A percentile compares a stretch with the other conserved stretches of the same genome.
phyloP scores from a whole-genome alignment of 805 yeast species.

The Starmerella floricola region DNA sequence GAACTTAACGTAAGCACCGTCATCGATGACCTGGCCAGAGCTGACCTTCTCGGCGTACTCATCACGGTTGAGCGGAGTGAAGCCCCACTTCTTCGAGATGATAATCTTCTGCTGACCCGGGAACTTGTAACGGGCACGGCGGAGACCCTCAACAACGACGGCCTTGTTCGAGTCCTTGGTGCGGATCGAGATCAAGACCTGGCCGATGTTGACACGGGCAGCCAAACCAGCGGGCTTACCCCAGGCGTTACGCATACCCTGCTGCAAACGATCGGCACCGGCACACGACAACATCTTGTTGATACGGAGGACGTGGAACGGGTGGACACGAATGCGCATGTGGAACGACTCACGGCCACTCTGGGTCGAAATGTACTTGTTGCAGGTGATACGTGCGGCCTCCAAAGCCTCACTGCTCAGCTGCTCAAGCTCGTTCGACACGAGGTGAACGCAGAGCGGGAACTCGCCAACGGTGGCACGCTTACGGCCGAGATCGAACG shows the following conservation, averaged over 20 bases:
- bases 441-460: conserved; percentile 99
- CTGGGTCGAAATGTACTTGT: conserved; percentile 95
- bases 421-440: conserved; percentile 98
- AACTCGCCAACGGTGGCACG: conserved; percentile 98
- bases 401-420: conserved; percentile 98
- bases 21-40: conserved; percentile 97
- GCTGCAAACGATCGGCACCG: conserved; percentile 99
- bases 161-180: conserved; percentile 97
- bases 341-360: conserved; percentile 99
- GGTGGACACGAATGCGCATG: conserved; percentile 99
- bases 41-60: conserved; percentile 90
- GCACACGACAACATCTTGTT: conserved; percentile 99
- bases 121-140: conserved; percentile 99
- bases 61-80: conserved; percentile 97
- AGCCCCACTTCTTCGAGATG: conserved; percentile 99
- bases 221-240: conserved; percentile 99
- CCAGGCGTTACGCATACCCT: conserved; percentile 99
- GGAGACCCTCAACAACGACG: conserved; percentile 95
- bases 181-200: conserved; percentile 94
- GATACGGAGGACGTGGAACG: conserved; percentile 99
- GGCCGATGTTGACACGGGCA: conserved; percentile 98
- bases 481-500: conserved; percentile 99
- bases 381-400: conserved; percentile 99
- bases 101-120: conserved; percentile 99
- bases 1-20: conserved; percentile 99